Percentiles rank a stretch among this genome's conserved stretches.
phyloP scores from a whole-genome alignment of 1,284 basidiomycete genomes.

The Ceratobasidium papillatum region DNA sequence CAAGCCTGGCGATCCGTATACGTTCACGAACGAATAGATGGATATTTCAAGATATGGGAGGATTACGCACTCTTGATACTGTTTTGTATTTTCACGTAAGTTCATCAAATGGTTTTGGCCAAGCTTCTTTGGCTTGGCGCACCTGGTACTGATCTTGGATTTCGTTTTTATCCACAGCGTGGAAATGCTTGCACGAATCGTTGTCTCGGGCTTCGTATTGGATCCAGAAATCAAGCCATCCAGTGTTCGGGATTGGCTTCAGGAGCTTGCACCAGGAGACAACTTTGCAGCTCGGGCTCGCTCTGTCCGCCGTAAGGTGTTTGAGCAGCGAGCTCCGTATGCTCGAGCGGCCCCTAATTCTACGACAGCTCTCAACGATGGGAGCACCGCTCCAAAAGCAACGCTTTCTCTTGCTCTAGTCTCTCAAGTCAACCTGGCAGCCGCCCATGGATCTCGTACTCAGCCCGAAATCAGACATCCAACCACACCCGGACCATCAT shows the following conservation, averaged over 20 bases:
- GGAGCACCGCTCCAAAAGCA: conserved; percentile 6
- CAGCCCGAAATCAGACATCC: conserved; percentile 6
- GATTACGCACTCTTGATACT: conserved; percentile 85
- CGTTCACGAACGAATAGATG: conserved; percentile 57
- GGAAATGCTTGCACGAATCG: conserved; percentile 88
- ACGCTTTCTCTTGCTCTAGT: conserved; percentile 26
- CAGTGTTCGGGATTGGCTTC: conserved; percentile 32
- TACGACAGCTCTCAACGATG: conserved; percentile 15
- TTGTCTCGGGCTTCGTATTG: conserved; percentile 89
- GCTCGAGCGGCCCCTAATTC: not conserved
- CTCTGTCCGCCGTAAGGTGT: conserved; percentile 34
- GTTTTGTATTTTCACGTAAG: conserved; percentile 89
- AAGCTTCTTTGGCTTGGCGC: conserved; percentile 30
- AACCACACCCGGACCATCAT: conserved; percentile 1
- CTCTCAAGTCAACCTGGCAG: conserved; percentile 25
- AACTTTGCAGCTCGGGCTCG: conserved; percentile 34
- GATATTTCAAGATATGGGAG: conserved; percentile 90
- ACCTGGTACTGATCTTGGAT: not conserved
- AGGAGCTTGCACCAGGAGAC: conserved; percentile 38
- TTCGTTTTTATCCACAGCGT: conserved; percentile 58
- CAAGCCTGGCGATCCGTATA: conserved; percentile 70
- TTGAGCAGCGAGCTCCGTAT: conserved; percentile 34
- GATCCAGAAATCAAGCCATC: conserved; percentile 75
- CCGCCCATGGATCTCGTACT: conserved; percentile 28
- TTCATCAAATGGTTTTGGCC: conserved; percentile 46